A percentile compares a stretch with the other conserved stretches of the same genome.
Evolutionary conservation across 2,329 filamentous ascomycete genomes (phyloP).

Genomic region (Mycosphaerella sp.): DNA sequence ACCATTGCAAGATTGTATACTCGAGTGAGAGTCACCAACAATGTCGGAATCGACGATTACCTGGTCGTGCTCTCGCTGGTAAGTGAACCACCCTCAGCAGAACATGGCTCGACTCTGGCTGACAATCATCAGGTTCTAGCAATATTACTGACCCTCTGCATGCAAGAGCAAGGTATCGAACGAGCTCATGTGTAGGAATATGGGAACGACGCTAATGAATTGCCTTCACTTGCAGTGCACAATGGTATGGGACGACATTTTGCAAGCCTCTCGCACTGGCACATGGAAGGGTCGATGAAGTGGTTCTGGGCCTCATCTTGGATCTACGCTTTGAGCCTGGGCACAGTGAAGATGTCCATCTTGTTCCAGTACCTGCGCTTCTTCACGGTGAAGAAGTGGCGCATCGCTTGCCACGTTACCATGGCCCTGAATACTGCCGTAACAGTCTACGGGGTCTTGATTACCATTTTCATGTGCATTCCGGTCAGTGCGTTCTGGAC

Average conservation of each 20-base stretch:
- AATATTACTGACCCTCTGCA: slow-evolving; percentile 11
- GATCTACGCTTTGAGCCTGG: slow-evolving; percentile 16
- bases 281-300: slow-evolving; percentile 6
- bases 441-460: slow-evolving; percentile 25
- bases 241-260: slow-evolving; percentile 21
- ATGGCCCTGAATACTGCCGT: slow-evolving; percentile 24
- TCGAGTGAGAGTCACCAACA: slow-evolving; percentile 8
- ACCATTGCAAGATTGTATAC: slow-evolving; percentile 11
- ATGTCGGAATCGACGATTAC: slow-evolving; percentile 18
- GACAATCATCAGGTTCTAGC: slow-evolving; percentile 10
- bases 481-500: slow-evolving; percentile 30
- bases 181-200: background rate
- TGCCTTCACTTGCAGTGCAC: slow-evolving; percentile 10
- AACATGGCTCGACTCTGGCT: background rate
- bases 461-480: slow-evolving; percentile 27
- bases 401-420: slow-evolving; percentile 17
- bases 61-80: slow-evolving; percentile 15
- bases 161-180: slow-evolving; percentile 16
- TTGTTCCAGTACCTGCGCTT: slow-evolving; percentile 23
- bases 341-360: slow-evolving; percentile 22
- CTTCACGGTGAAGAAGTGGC: slow-evolving; percentile 16
- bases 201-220: background rate
- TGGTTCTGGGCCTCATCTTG: slow-evolving; percentile 20
- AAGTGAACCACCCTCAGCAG: background rate
- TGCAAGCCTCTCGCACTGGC: slow-evolving; percentile 2